These are phyloP conservation scores for Pouteria campechiana DNA, from an alignment of 179 eudicot species.

Conservation along the genomic window DNA sequence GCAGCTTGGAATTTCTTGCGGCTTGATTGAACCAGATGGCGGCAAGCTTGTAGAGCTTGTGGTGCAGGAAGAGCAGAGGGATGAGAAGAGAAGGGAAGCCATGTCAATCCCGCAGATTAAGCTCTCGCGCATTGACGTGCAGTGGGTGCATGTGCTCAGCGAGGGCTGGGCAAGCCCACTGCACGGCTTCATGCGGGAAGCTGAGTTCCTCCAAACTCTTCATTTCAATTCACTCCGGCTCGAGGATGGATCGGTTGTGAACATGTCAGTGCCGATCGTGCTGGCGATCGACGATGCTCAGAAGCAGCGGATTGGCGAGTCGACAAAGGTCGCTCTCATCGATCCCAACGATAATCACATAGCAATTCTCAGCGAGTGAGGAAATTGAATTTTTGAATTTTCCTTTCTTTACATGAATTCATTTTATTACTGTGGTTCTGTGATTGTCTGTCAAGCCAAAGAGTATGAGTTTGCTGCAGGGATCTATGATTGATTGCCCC, in stretches of 20 bases:
- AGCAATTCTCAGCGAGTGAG: constrained; percentile 74
- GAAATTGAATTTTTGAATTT: neutral
- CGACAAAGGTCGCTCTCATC: constrained; percentile 46
- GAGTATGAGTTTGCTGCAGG: too few species aligned
- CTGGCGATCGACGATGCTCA: constrained; percentile 56
- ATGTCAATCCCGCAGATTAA: constrained; percentile 27
- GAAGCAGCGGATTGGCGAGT: constrained; percentile 44
- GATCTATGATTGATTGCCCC: too few species aligned
- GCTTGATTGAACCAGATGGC: constrained; percentile 76
- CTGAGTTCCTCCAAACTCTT: constrained; percentile 99
- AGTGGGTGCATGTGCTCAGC: constrained; percentile 92
- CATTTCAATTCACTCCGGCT: constrained; percentile 88
- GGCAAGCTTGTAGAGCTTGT: constrained; percentile 59
- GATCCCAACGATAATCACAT: constrained; percentile 31
- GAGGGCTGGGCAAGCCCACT: constrained; percentile 99
- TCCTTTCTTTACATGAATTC: neutral
- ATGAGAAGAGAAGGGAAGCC: constrained; percentile 24
- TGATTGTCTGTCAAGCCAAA: too few species aligned
- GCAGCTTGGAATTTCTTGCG: constrained; percentile 17
- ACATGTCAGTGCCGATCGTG: constrained; percentile 95
- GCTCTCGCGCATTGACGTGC: constrained; percentile 46
- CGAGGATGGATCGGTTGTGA: constrained; percentile 51
- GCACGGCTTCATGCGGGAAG: constrained; percentile 81
- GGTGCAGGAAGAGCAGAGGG: constrained; percentile 21
- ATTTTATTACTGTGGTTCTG: neutral